Conservation (phyloP, 176 grass and related monocot species). For the Avena eriantha region DNA sequence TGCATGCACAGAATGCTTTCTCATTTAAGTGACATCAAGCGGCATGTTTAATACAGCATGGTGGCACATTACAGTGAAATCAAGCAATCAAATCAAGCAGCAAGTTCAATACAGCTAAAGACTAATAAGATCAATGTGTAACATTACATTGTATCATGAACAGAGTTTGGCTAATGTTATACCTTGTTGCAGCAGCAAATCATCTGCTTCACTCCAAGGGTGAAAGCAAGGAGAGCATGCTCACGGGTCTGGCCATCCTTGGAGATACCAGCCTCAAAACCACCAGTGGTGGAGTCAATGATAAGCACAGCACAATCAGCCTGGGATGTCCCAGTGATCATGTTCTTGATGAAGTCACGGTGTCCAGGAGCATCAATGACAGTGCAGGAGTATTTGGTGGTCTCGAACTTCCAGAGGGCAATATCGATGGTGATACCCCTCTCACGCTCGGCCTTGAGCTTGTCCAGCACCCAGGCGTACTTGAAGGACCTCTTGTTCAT, state of each 20-base stretch:
- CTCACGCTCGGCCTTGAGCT: constrained; percentile 89
- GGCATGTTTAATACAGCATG: too few relatives aligned
- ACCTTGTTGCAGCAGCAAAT: constrained; percentile 93
- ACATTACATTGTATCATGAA: too few relatives aligned
- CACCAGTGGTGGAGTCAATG: constrained; percentile 85
- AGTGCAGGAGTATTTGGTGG: constrained; percentile 81
- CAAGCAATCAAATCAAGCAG: too few relatives aligned
- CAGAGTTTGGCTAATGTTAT: background rate
- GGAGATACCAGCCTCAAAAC: constrained; percentile 87
- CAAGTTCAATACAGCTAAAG: too few relatives aligned
- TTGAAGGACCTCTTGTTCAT: constrained; percentile 95
- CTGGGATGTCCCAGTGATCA: constrained; percentile 87
- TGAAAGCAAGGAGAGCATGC: constrained; percentile 87
- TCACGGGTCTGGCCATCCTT: constrained; percentile 88
- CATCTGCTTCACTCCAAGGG: constrained; percentile 81
- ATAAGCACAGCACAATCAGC: constrained; percentile 82
- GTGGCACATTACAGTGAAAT: too few relatives aligned
- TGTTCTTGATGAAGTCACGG: constrained; percentile 90
- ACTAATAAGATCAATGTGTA: too few relatives aligned
- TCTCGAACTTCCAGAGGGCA: constrained; percentile 83
- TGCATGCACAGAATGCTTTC: too few relatives aligned
- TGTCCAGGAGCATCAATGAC: constrained; percentile 86
- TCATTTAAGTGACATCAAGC: too few relatives aligned
- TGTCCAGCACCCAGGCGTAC: constrained; percentile 91
- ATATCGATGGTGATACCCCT: constrained; percentile 88